A percentile compares a stretch with the other conserved stretches of the same genome.
These are phyloP conservation scores for Fusarium sp. DNA, from an alignment of 2,329 filamentous ascomycete species.

Conservation along the genomic window DNA sequence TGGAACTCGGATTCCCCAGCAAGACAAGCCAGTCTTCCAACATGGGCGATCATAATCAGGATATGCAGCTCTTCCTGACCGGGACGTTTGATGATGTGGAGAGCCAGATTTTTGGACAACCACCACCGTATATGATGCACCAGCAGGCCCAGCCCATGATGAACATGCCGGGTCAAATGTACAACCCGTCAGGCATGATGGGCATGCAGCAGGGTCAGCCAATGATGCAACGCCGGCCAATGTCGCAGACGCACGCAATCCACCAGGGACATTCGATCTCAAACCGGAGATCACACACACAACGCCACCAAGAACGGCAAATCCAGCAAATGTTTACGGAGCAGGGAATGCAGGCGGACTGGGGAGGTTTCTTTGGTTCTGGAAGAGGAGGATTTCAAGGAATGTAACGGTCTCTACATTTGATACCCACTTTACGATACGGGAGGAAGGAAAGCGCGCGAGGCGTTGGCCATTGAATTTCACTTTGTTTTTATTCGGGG, in stretches of 20 bases:
- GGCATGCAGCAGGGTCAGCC: constrained; percentile 50
- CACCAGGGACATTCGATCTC: constrained; percentile 40
- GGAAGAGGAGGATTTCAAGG: constrained; percentile 55
- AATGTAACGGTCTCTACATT: constrained; percentile 50
- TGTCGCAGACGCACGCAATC: constrained; percentile 39
- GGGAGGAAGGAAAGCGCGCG: constrained; percentile 40
- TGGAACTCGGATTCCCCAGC: constrained; percentile 59
- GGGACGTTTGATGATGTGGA: constrained; percentile 70
- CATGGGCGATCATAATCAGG: constrained; percentile 47
- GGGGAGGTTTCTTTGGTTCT: constrained; percentile 57
- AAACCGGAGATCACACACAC: constrained; percentile 38
- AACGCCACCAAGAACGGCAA: constrained; percentile 51
- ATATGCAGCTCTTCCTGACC: constrained; percentile 60
- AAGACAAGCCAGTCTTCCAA: constrained; percentile 47
- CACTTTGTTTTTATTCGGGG: constrained; percentile 23
- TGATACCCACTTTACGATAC: constrained; percentile 52
- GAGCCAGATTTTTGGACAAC: constrained; percentile 73
- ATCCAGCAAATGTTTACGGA: constrained; percentile 61
- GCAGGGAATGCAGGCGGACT: constrained; percentile 56
- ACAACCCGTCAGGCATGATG: constrained; percentile 54
- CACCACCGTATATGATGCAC: constrained; percentile 72
- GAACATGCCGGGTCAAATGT: constrained; percentile 55
- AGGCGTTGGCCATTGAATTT: constrained; percentile 40
- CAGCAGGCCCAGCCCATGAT: constrained; percentile 54
- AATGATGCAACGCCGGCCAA: constrained; percentile 38